Evolutionary conservation across 2,329 filamentous ascomycete genomes (phyloP), one percentile per base, ranked within the genome.

Genomic region (Penicillium sp.): DNA sequence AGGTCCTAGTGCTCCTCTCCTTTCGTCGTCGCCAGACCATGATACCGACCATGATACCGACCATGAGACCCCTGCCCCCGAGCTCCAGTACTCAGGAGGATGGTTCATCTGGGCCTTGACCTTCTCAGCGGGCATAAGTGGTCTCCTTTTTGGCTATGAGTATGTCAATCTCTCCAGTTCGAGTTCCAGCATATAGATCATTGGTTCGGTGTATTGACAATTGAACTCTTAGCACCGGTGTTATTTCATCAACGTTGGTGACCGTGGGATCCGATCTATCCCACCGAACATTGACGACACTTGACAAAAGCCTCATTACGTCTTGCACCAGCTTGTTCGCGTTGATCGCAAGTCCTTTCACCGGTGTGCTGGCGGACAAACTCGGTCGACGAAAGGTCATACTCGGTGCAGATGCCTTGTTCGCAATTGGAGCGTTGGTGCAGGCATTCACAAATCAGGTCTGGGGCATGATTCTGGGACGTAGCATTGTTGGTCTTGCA

Each of bases 111-210:
- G 81, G 79, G 71, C 74, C 4, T 69, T 86, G 47, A 85, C 83
- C 0, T 73, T 84, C 43, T 81, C 82, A 21, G 83, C 83, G 6
- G 82, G 82, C 4, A 77, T 86, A 13, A 82, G 79, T 47, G 83
- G 83, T 3, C 69, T 86, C 13, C 69, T 86, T 14, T 86, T 86
- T 71, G 84, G 84, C 52, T 86, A 85, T 65, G 84, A 86, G 81
- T 83, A 73, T 53, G 71, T 44, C 56, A 27, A 18, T 24, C 5
- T 27, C 34, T 9, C 24, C 7, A 8, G n/a, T 8, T 32, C 13
- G 5, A 11, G 31, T 27, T 21, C 16, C 34, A 5, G 13, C 6
- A n/a, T 14, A 16, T 18, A 27, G 18, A 14, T 48, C n/a, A 10
- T 24, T 31, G 34, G 32, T 32, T 13, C 22, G 0, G 43, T 42